phyloP scores from a whole-genome alignment of 2,329 filamentous ascomycete species.

The Pseudogymnoascus sp. region DNA sequence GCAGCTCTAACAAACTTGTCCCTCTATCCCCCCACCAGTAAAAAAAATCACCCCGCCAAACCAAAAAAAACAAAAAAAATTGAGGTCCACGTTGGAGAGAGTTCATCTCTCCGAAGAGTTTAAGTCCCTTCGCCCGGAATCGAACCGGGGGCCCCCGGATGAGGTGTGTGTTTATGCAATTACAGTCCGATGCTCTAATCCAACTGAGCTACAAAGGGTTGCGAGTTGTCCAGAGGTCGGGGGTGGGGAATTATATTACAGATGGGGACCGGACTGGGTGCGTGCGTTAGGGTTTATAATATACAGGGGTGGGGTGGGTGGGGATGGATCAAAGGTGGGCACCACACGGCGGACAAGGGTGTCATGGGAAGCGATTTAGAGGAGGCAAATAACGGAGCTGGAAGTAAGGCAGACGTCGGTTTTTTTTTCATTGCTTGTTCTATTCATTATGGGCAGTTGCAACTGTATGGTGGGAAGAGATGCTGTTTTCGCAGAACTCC shows the following conservation, averaged over 20 bases:
- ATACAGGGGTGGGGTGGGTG: background rate
- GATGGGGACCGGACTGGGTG: background rate
- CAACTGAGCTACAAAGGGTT: slow-evolving; percentile 10
- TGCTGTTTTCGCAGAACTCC: slow-evolving; percentile 2
- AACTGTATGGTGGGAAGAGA: background rate
- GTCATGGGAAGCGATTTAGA: background rate
- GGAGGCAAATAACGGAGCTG: background rate
- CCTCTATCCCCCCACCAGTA: background rate
- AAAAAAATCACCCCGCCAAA: background rate
- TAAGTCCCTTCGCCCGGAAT: slow-evolving; percentile 10
- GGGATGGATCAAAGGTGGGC: background rate
- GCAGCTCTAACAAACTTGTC: too few relatives aligned
- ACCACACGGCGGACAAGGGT: background rate
- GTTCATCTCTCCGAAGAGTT: slow-evolving; percentile 8
- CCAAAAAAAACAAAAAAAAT: background rate
- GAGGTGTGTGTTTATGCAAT: slow-evolving; percentile 5
- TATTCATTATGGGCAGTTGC: slow-evolving; percentile 2
- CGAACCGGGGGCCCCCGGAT: slow-evolving; percentile 10
- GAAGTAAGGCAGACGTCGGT: background rate
- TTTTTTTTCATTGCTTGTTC: background rate
- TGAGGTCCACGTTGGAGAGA: slow-evolving; percentile 5
- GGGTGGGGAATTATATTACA: background rate
- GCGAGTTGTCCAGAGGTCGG: background rate
- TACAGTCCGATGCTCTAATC: slow-evolving; percentile 11
- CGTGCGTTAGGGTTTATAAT: background rate